Percentiles rank a stretch among this genome's conserved stretches.
Conservation (phyloP, 371 early-diverging fungal species). For the Chytridium lagenaria region DNA sequence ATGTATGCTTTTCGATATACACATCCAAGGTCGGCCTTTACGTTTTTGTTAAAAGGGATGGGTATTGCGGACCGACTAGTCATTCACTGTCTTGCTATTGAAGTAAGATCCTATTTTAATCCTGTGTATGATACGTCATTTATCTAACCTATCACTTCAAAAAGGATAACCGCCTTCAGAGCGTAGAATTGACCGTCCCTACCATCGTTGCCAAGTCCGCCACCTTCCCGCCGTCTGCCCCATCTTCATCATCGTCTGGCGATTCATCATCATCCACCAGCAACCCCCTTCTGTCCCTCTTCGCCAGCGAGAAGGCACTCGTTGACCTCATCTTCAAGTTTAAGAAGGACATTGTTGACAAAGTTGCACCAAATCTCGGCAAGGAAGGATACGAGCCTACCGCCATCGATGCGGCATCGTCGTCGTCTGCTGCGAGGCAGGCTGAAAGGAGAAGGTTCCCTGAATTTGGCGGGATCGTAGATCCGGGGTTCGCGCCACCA, state of each 20-base stretch:
- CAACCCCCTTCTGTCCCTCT: not conserved
- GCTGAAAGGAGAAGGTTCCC: not conserved
- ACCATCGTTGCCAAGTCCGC: slow-evolving; percentile 60
- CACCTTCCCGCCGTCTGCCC: slow-evolving; percentile 61
- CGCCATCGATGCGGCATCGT: not conserved
- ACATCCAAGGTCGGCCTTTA: slow-evolving; percentile 72
- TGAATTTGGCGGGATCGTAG: not conserved
- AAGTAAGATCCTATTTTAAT: slow-evolving; percentile 50
- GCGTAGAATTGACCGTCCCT: slow-evolving; percentile 59
- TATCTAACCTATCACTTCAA: not conserved
- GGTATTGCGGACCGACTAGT: slow-evolving; percentile 67
- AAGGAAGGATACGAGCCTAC: slow-evolving; percentile 62
- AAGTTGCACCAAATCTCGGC: slow-evolving; percentile 68
- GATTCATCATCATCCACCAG: slow-evolving; percentile 45
- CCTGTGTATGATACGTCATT: slow-evolving; percentile 6
- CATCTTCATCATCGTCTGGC: too few species aligned
- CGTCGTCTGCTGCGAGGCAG: not conserved
- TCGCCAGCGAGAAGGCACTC: slow-evolving; percentile 44
- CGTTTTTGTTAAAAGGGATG: slow-evolving; percentile 74
- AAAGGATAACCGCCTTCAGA: slow-evolving; percentile 69
- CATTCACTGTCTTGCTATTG: slow-evolving; percentile 70
- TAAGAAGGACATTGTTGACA: slow-evolving; percentile 70
- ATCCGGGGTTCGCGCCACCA: slow-evolving; percentile 14
- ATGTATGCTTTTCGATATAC: slow-evolving; percentile 71
- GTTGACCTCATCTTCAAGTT: slow-evolving; percentile 66